Evolutionary conservation across 331 rosid genomes (phyloP).

Genomic region (Acacia concinna): DNA sequence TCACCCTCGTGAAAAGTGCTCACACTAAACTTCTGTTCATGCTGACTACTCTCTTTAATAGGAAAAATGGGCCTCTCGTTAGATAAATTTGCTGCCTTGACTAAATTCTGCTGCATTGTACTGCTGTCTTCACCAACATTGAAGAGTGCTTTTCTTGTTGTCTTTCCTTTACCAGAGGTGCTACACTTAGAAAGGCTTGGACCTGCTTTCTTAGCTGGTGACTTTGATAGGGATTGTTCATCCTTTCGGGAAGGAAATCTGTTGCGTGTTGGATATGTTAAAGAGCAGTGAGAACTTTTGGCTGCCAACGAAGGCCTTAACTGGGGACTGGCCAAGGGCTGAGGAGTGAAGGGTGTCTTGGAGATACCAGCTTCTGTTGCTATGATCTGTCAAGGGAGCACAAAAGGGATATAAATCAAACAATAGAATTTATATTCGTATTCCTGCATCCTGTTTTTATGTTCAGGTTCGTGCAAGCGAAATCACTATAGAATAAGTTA

Average conservation of each 20-base stretch:
- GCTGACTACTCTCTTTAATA: constrained; percentile 12
- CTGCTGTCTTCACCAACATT: constrained; percentile 23
- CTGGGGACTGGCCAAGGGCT: neutral
- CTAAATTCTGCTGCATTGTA: constrained; percentile 27
- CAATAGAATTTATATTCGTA: constrained; percentile 6
- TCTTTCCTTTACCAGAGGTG: constrained; percentile 27
- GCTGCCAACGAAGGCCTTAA: constrained; percentile 2
- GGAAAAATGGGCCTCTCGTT: constrained; percentile 10
- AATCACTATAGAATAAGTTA: neutral
- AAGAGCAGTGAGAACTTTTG: constrained; percentile 6
- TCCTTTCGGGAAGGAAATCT: constrained; percentile 11
- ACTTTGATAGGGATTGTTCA: constrained; percentile 27
- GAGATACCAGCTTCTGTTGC: constrained; percentile 23
- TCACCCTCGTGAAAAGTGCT: constrained; percentile 20
- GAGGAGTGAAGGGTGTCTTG: constrained; percentile 13
- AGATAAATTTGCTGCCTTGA: constrained; percentile 9
- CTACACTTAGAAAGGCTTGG: constrained; percentile 18
- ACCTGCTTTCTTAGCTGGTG: constrained; percentile 9
- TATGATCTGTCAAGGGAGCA: constrained; percentile 33
- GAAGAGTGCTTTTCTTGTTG: neutral
- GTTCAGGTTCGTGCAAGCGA: constrained; percentile 10
- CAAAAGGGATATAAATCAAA: constrained; percentile 19
- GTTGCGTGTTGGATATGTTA: constrained; percentile 13
- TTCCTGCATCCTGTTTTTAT: neutral
- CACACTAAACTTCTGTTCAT: constrained; percentile 9